Evolutionary conservation across 1,284 basidiomycete species (phyloP).

Genomic region (Quambalaria eucalypti): DNA sequence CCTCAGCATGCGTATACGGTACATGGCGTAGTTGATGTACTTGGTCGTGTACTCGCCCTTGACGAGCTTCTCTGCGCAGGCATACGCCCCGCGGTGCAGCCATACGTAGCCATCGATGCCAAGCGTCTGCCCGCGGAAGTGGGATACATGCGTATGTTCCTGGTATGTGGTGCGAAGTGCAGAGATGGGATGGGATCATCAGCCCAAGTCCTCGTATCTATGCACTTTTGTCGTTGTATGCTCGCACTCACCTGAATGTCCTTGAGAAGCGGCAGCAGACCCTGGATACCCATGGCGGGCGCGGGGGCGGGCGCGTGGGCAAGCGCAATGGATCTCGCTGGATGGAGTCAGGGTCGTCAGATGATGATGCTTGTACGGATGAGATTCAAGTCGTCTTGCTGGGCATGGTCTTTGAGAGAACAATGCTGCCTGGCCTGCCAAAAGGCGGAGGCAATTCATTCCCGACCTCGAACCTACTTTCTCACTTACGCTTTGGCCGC

Average conservation of each 20-base stretch:
- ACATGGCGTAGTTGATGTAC: constrained; percentile 94
- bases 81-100: constrained; percentile 89
- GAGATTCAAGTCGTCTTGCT: too few species aligned
- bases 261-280: constrained; percentile 85
- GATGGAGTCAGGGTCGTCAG: too few species aligned
- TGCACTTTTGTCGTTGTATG: constrained; percentile 54
- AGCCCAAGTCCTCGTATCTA: constrained; percentile 31
- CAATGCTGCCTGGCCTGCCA: too few species aligned
- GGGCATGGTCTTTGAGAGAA: too few species aligned
- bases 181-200: background rate
- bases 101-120: constrained; percentile 88
- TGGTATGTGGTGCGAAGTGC: constrained; percentile 3
- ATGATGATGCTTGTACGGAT: too few species aligned
- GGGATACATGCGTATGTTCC: constrained; percentile 21
- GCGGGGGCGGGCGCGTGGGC: background rate
- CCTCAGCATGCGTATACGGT: constrained; percentile 72
- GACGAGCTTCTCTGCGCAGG: constrained; percentile 77
- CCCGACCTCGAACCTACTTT: too few species aligned
- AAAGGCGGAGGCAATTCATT: too few species aligned
- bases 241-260: constrained; percentile 57
- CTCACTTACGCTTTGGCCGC: too few species aligned
- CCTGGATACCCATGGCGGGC: constrained; percentile 64
- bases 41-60: constrained; percentile 69
- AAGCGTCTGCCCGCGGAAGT: constrained; percentile 48
- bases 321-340: too few species aligned